Percentiles rank a stretch among this genome's conserved stretches.
Conservation (phyloP, 768 basidiomycete species). For the Hygrocybe coccinea region DNA sequence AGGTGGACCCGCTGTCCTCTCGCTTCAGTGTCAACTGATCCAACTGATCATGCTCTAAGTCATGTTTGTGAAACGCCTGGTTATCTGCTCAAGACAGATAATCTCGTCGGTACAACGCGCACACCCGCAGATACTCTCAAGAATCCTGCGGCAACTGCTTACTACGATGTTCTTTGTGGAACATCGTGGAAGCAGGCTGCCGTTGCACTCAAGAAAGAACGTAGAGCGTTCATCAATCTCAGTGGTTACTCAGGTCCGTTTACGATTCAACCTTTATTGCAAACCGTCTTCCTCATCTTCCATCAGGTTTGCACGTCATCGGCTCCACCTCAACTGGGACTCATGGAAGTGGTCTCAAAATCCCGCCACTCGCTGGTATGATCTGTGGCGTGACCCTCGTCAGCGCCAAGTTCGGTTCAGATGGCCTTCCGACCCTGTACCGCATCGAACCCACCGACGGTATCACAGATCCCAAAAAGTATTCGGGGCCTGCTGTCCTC, state of each 20-base stretch:
- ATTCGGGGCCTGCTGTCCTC: neutral
- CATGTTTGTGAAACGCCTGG: neutral
- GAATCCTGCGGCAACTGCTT: neutral
- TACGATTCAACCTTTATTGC: neutral
- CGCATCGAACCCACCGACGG: slow-evolving; percentile 1
- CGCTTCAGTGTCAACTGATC: neutral
- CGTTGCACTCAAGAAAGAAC: neutral
- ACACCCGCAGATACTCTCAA: neutral
- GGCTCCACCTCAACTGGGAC: neutral
- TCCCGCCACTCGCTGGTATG: slow-evolving; percentile 1
- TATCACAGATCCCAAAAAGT: neutral
- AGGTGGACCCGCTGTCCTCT: neutral
- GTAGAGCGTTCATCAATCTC: slow-evolving; percentile 2
- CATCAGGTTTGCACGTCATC: neutral
- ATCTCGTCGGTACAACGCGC: neutral
- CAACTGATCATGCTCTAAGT: neutral
- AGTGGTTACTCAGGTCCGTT: neutral
- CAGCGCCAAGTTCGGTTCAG: neutral
- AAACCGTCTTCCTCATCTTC: neutral
- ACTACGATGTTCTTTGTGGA: slow-evolving; percentile 2
- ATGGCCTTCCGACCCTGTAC: neutral
- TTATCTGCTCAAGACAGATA: neutral
- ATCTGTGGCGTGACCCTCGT: neutral
- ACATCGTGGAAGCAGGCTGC: neutral
- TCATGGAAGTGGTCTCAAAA: slow-evolving; percentile 1